Evolutionary conservation across 1,284 basidiomycete genomes (phyloP).

Genomic region (Heterobasidion irregulare): DNA sequence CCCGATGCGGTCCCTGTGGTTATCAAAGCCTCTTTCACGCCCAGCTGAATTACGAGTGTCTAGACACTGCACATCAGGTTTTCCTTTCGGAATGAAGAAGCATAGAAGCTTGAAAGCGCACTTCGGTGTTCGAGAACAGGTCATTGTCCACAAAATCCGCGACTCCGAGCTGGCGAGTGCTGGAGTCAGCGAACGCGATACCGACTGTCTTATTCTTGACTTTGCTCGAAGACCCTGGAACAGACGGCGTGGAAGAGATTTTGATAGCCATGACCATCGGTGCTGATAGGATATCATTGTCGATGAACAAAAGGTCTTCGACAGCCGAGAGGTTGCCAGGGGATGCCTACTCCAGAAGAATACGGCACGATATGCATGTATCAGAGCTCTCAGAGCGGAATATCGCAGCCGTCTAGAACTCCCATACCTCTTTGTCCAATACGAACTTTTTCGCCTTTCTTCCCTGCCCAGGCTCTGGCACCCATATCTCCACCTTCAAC

Average conservation of each 20-base stretch:
- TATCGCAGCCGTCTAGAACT: background rate
- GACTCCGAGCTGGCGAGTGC: constrained; percentile 61
- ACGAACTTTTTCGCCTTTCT: constrained; percentile 71
- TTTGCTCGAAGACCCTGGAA: constrained; percentile 30
- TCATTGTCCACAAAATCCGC: constrained; percentile 95
- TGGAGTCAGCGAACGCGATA: constrained; percentile 76
- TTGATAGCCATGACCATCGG: constrained; percentile 92
- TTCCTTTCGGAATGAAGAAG: background rate
- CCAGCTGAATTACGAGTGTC: constrained; percentile 94
- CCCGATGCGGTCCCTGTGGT: constrained; percentile 62
- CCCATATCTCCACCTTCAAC: constrained; percentile 92
- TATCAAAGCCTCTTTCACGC: constrained; percentile 88
- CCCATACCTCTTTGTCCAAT: constrained; percentile 70
- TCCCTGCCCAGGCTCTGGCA: constrained; percentile 62
- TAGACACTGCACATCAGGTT: constrained; percentile 20
- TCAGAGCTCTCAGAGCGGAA: constrained; percentile 4
- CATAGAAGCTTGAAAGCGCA: constrained; percentile 22
- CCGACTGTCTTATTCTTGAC: constrained; percentile 57
- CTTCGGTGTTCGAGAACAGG: constrained; percentile 93
- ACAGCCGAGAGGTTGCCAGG: constrained; percentile 93
- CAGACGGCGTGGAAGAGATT: constrained; percentile 48
- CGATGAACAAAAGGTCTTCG: constrained; percentile 88
- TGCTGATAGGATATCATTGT: constrained; percentile 76
- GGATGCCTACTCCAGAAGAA: constrained; percentile 57
- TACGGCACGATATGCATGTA: background rate